phyloP scores from a whole-genome alignment of 495 filamentous ascomycete species.

The Glutinoglossum americanum region DNA sequence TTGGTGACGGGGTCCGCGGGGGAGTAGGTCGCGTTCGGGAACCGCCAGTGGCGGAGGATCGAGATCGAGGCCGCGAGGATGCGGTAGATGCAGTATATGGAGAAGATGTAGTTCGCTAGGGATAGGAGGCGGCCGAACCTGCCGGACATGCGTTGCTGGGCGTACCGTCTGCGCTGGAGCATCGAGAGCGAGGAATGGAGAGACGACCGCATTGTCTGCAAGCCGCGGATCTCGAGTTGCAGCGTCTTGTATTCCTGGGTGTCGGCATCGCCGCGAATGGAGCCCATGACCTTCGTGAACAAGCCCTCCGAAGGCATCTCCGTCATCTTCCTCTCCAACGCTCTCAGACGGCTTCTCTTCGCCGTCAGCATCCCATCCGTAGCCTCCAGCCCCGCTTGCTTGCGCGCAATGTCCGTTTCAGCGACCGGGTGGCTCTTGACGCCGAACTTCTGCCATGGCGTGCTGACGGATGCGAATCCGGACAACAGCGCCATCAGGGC shows the following conservation, averaged over 20 bases:
- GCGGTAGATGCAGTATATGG: slow-evolving; percentile 55
- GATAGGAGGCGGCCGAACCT: slow-evolving; percentile 34
- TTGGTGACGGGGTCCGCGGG: slow-evolving; percentile 58
- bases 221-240: slow-evolving; percentile 52
- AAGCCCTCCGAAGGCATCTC: slow-evolving; percentile 26
- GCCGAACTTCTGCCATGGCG: slow-evolving; percentile 61
- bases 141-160: slow-evolving; percentile 39
- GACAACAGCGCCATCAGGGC: slow-evolving; percentile 63
- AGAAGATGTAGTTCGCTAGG: slow-evolving; percentile 37
- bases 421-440: slow-evolving; percentile 36
- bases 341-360: slow-evolving; percentile 44
- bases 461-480: slow-evolving; percentile 61
- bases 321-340: slow-evolving; percentile 16
- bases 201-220: slow-evolving; percentile 50
- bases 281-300: slow-evolving; percentile 43
- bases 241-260: slow-evolving; percentile 40
- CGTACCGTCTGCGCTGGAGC: slow-evolving; percentile 30
- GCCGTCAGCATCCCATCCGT: slow-evolving; percentile 50
- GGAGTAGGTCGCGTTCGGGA: slow-evolving; percentile 33
- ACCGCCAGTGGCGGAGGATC: slow-evolving; percentile 22
- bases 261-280: slow-evolving; percentile 38
- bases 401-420: slow-evolving; percentile 47
- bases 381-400: slow-evolving; percentile 50
- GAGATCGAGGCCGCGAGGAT: slow-evolving; percentile 44
- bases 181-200: slow-evolving; percentile 36